Base-by-base conservation (phyloP, 768 basidiomycete species). In the Tylopilus sp. region DNA sequence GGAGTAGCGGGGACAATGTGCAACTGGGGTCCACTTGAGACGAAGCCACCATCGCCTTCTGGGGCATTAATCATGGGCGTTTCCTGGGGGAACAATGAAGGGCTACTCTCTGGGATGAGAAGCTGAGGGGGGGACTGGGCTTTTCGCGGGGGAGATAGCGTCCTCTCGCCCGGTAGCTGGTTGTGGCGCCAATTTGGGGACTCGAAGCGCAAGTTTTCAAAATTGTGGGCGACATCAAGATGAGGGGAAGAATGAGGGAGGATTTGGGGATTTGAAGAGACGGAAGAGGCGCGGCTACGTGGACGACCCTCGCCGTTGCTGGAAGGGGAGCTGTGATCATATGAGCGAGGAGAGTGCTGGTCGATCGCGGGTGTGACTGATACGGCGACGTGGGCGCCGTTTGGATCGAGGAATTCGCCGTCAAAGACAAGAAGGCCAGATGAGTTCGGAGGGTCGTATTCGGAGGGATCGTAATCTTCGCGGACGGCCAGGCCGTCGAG, bases 1-100 rank as follows among this genome's bases (percentile, higher is more conserved):
- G 90, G 90, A 3, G 90, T 92, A 20, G 89, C 87, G 38, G 90
- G 90, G 7, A 91, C 88, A 55, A 92, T 84, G 62, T 89, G 81
- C 53, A 92, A 76, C 46, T 78, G 79, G 1, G 86, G 88, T 0
- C 85, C 82, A 17, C 71, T 69, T 9, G 70, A 64, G 44, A 73
- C 68, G 48, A 70, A 68, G 25, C 72, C 71, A 33, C 78, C 79
- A 48, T 78, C 77, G 38, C 79, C 83, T 3, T 80, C 78, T 2
- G 83, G 84, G 12, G 82, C 82, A 46, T 82, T 82, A 58, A 85
- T 84, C 60, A 71, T 75, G 40, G 76, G 83, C 33, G 64, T 71
- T 22, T 67, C 63, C 64, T 74, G 76, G 9, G 83, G 61, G 28
- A 68, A 64, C 22, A 60, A 51, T n/a, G 68, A 65, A 28, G 81